These are phyloP conservation scores for Aphanoascus verrucosus DNA, from an alignment of 2,329 filamentous ascomycete species.

Conservation along the genomic window DNA sequence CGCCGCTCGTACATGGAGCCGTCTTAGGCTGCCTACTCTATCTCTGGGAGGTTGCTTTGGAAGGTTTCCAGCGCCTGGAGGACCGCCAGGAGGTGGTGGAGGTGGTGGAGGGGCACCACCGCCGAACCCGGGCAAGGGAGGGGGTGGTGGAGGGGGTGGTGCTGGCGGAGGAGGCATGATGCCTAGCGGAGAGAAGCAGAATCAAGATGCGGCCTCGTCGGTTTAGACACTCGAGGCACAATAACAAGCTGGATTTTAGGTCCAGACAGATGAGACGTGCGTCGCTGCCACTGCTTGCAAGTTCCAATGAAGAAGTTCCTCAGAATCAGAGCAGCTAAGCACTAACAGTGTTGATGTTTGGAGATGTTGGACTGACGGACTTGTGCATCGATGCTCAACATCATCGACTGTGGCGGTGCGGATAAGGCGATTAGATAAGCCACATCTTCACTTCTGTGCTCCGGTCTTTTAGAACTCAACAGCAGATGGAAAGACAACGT, in stretches of 20 bases:
- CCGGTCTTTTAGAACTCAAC: neutral
- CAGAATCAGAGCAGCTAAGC: neutral
- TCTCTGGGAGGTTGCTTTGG: slow-evolving; percentile 48
- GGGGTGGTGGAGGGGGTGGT: slow-evolving; percentile 53
- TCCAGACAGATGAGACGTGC: neutral
- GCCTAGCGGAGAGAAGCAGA: slow-evolving; percentile 2
- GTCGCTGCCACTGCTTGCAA: no score
- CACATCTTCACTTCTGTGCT: neutral
- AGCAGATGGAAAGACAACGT: neutral
- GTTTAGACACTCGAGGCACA: neutral
- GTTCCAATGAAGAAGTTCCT: neutral
- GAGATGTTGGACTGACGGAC: neutral
- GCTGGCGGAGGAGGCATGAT: slow-evolving; percentile 42
- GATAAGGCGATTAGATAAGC: slow-evolving; percentile 10
- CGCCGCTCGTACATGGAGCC: neutral
- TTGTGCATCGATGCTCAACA: neutral
- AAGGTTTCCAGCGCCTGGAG: slow-evolving; percentile 31
- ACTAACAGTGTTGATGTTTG: neutral
- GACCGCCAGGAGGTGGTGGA: slow-evolving; percentile 50
- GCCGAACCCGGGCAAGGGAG: slow-evolving; percentile 48
- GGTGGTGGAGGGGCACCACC: slow-evolving; percentile 51
- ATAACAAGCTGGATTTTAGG: neutral
- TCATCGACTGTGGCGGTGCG: slow-evolving; percentile 8
- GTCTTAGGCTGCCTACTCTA: slow-evolving; percentile 46
- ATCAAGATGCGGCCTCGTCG: neutral